Base-by-base conservation (phyloP, 192 early-diverging fungal genomes). In the Coemansia biformis region DNA sequence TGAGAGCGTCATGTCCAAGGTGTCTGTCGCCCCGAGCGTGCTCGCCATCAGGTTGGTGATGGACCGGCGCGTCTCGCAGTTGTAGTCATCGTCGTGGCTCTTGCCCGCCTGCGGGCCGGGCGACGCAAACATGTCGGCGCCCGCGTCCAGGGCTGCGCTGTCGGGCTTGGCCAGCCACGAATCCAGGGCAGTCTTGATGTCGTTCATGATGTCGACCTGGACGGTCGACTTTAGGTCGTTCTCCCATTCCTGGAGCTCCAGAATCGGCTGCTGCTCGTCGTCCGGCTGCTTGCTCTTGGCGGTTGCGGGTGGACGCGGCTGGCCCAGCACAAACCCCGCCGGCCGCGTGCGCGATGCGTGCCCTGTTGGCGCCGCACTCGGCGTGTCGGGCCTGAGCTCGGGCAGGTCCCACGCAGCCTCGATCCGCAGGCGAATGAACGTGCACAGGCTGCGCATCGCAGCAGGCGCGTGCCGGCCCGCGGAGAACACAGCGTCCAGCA, bases 401-500 rank as follows among this genome's bases (percentile, higher is more conserved):
- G 48, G 59, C 9, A 53, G 50, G 14, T 57, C 51, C 66, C 75
- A 71, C 4, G 59, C 44, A 4, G 54, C 43, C 38, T 66, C 66
- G 9, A 79, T 72, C n/a, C 53, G 54, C 17, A 38, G 16, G 28
- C 65, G 66, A 31, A 79, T 60, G 32, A 72, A 46, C 13, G 66
- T 38, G 24, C 77, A 79, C 46, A 79, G 66, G 1, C 48, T 45
- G 21, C 51, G 61, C 55, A 79, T 57, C 42, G 66, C 61, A 15
- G 50, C 23, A 4, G 77, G 77, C 17, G 69, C 64, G 16, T 72
- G 55, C 51, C 65, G 62, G 18, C 51, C 51, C 1, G 64, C 60
- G 3, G 69, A 59, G 40, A 79, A 73, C 39, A 79, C 68, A 12
- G 62, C 58, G 14, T 72, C 66, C 15, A 79, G 51, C 14, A 79